Conservation (phyloP, 192 early-diverging fungal genomes). For the Coemansia reversa region DNA sequence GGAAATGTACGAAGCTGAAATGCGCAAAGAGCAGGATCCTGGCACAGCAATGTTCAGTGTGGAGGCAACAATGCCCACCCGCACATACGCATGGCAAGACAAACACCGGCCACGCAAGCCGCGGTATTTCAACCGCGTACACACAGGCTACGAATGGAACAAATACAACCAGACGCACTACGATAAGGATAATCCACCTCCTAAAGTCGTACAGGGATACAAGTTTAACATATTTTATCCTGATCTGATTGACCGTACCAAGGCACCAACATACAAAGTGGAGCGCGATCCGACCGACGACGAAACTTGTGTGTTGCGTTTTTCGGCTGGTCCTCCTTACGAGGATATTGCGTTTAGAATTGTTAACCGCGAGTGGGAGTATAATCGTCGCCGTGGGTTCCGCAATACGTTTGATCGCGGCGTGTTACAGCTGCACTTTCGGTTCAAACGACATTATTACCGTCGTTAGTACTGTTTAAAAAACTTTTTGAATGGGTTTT, state of each 20-base stretch:
- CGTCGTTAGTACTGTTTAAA: conserved; percentile 59
- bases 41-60: conserved; percentile 80
- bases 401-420: conserved; percentile 78
- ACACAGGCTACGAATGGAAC: conserved; percentile 99
- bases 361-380: conserved; percentile 95
- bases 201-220: conserved; percentile 96
- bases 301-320: conserved; percentile 86
- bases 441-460: conserved; percentile 81
- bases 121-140: conserved; percentile 94
- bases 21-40: conserved; percentile 71
- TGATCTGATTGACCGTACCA: conserved; percentile 90
- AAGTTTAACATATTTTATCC: conserved; percentile 99
- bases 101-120: conserved; percentile 96
- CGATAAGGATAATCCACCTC: conserved; percentile 95
- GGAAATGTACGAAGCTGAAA: conserved; percentile 68
- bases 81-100: conserved; percentile 81
- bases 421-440: conserved; percentile 77
- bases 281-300: conserved; percentile 64
- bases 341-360: conserved; percentile 98
- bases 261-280: conserved; percentile 86
- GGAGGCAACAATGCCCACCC: conserved; percentile 61
- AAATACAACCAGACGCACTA: conserved; percentile 99
- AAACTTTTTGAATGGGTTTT: too few species aligned
- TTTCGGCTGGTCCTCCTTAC: conserved; percentile 94
- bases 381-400: conserved; percentile 85